phyloP scores from a whole-genome alignment of 2,329 filamentous ascomycete species.

The Fusarium verrucosum region DNA sequence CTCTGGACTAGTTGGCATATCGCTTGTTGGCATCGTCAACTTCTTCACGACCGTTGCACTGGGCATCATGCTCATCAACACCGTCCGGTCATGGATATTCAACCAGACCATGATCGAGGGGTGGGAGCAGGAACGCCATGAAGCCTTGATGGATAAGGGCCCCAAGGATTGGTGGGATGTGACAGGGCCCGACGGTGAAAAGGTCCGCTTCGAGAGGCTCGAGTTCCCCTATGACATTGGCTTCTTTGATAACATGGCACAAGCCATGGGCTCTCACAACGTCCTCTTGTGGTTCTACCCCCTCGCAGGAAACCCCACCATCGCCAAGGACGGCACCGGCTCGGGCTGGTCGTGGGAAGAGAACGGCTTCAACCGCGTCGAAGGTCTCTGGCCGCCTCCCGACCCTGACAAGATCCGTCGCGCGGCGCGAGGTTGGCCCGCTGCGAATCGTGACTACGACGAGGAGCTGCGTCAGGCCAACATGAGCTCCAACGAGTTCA shows the following conservation, averaged over 20 bases:
- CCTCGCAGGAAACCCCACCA: conserved; percentile 62
- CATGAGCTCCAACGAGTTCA: conserved; percentile 55
- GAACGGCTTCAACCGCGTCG: conserved; percentile 77
- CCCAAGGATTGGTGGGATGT: conserved; percentile 58
- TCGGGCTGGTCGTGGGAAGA: conserved; percentile 72
- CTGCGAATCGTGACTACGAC: conserved; percentile 48
- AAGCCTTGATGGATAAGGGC: conserved; percentile 62
- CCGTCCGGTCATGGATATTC: conserved; percentile 67
- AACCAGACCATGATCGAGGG: conserved; percentile 85
- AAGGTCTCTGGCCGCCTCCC: conserved; percentile 69
- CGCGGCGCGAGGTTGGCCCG: conserved; percentile 52
- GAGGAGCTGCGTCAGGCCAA: conserved; percentile 50
- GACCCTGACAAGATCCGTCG: conserved; percentile 69
- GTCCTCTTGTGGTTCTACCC: conserved; percentile 75
- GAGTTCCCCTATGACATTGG: conserved; percentile 87
- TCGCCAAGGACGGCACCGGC: conserved; percentile 53
- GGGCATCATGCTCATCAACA: conserved; percentile 70
- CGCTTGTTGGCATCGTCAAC: conserved; percentile 67
- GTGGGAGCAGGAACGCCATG: conserved; percentile 76
- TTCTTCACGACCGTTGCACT: conserved; percentile 70
- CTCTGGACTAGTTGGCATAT: conserved; percentile 67
- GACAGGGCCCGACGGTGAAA: conserved; percentile 48
- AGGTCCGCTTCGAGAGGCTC: conserved; percentile 66
- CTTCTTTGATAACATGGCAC: conserved; percentile 75
- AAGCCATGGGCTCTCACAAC: conserved; percentile 78